Base-by-base conservation (phyloP, 2,329 filamentous ascomycete genomes). In the Sarocladium brachiariae region DNA sequence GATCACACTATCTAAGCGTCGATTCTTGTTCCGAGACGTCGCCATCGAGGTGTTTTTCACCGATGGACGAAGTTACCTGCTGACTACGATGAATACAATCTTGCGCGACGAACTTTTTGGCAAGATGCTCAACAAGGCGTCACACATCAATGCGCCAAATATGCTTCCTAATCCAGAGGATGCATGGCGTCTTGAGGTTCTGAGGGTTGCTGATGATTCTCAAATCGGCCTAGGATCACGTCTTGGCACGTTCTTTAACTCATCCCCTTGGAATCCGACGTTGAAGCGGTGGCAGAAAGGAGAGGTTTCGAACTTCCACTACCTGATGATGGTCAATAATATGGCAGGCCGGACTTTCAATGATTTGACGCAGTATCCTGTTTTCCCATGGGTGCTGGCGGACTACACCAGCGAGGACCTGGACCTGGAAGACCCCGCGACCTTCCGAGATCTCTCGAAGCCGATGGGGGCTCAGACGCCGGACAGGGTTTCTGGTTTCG, bases 221-320 rank as follows among this genome's bases (percentile, higher is more conserved):
- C 76, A 79, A 0, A 75, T 81, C 57, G 75, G 76, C 1, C 77
- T 99, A 33, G 89, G 92, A 0, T 90, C 88, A 7, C 92, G 92
- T 60, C 91, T 97, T 59, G 90, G 89, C 19, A 96, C 84, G 56
- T 88, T 96, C 11, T 97, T 99, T 72, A 89, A 90, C 56, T 81
- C 89, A 19, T 84, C 83, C 0, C 80, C 87, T 0, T 87, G 86
- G 65, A 91, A 90, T 57, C 88, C 91, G 9, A 84, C 89, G 8
- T 95, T 93, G 61, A 85, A 86, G 56, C 86, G 84, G 64, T 99
- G 93, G 93, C 80, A 93, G 53, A 86, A 84, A 63, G 93, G 95
- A 11, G 93, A 99, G 61, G 89, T 97, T 47, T 97, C 92, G 13
- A 99, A 99, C 65, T 99, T 99, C 61, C 90, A 97, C 66, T 99